phyloP scores from a whole-genome alignment of 176 grass and related monocot genomes.

The Tillandsia fasciculata region DNA sequence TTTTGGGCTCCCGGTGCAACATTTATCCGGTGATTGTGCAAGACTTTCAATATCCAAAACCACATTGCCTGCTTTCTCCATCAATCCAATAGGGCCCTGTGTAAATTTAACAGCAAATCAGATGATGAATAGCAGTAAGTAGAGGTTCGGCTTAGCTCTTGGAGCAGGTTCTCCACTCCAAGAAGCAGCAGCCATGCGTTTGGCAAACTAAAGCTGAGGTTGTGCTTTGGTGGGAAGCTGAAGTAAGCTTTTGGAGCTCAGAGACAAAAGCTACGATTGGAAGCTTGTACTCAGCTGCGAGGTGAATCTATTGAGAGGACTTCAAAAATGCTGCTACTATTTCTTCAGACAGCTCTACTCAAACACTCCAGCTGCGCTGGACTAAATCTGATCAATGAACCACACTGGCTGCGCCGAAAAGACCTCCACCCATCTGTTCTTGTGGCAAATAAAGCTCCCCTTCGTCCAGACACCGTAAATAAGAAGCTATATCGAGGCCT shows the following conservation, averaged over 20 bases:
- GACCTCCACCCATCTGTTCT: background rate
- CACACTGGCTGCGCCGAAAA: conserved; percentile 1
- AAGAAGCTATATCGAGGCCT: background rate
- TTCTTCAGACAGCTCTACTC: too few relatives aligned
- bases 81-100: conserved; percentile 35
- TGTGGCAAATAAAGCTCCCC: background rate
- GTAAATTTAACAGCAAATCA: conserved; percentile 9
- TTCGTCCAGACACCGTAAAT: background rate
- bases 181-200: too few relatives aligned
- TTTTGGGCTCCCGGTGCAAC: conserved; percentile 88
- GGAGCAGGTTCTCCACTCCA: too few relatives aligned
- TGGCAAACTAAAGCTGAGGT: too few relatives aligned
- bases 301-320: too few relatives aligned
- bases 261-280: background rate
- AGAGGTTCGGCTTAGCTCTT: too few relatives aligned
- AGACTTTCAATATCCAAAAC: conserved; percentile 78
- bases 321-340: too few relatives aligned
- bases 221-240: background rate
- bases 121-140: background rate
- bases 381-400: background rate
- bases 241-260: background rate
- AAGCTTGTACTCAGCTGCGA: too few relatives aligned
- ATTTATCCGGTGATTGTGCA: conserved; percentile 52
- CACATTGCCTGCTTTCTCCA: conserved; percentile 61
- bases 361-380: too few relatives aligned